Evolutionary conservation across 768 basidiomycete genomes (phyloP), one percentile per base, ranked within the genome.

Genomic region (Phanerochaete sordida): DNA sequence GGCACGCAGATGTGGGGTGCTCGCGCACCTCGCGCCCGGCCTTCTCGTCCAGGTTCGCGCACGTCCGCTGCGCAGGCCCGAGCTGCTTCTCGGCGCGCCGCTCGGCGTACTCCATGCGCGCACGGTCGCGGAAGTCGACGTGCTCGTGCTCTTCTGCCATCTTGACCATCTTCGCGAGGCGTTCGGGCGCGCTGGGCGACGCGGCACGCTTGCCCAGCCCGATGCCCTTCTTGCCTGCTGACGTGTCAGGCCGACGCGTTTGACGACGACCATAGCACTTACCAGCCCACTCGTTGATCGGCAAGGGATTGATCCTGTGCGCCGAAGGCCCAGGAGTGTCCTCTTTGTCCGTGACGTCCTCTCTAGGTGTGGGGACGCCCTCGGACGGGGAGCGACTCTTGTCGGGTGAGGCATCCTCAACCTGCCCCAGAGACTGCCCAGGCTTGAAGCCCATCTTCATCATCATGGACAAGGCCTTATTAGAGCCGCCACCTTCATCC

Each of bases 391-490:
- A 54, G 27, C 53, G 53, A 27, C 53, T 54, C 35, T 23, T 37
- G 31, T 54, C 13, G 45, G 26, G 28, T 8, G 27, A 3, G 11
- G 26, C 15, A 13, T 75, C 74, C 9, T 70, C 55, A 4, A 19
- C 19, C 67, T 74, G 78, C 19, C 92, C 91, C 28, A 94, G 79
- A 15, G 90, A 79, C 70, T 93, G 85, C 16, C 93, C 93, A 2
- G 90, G 85, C 74, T 88, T 88, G 77, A 91, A 95, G 0, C 93
- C 93, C 93, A 94, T 94, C 75, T 90, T 93, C 82, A 90, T 85
- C 93, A 95, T 95, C 77, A 95, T 93, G 16, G 83, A 81, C 56
- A 94, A 76, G 8, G 92, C 93, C 70, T 93, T 94, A 76, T 83
- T 93, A 45, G 81, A 78, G 55, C 76, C 72, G 44, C 76, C 74